These are phyloP conservation scores for Mariannaea sp. DNA, from an alignment of 2,329 filamentous ascomycete genomes.

Conservation along the genomic window DNA sequence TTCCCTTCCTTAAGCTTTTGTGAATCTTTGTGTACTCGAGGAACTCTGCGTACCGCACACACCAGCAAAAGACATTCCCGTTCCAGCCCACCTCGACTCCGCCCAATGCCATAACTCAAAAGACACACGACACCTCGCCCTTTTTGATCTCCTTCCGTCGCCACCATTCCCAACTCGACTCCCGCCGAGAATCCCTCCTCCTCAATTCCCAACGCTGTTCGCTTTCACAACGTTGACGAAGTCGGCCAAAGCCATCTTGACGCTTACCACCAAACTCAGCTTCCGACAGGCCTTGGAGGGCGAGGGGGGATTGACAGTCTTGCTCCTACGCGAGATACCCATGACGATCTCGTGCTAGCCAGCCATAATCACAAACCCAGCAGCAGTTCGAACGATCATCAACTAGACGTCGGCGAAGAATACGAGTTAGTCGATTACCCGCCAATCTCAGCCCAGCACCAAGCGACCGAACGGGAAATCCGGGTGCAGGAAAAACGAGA, in stretches of 20 bases:
- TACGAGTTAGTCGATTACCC: constrained; percentile 52
- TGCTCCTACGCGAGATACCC: constrained; percentile 16
- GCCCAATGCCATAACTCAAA: constrained; percentile 13
- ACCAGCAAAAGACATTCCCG: constrained; percentile 5
- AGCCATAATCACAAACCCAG: constrained; percentile 14
- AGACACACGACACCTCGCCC: constrained; percentile 18
- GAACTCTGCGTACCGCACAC: too few species aligned
- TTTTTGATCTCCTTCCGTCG: constrained; percentile 18
- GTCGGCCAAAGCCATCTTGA: constrained; percentile 18
- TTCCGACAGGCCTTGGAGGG: constrained; percentile 35
- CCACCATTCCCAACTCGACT: constrained; percentile 44
- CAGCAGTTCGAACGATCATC: constrained; percentile 2
- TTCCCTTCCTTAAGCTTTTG: constrained; percentile 2
- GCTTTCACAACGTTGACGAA: constrained; percentile 19
- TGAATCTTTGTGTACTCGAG: constrained; percentile 2
- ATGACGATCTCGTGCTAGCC: constrained; percentile 11
- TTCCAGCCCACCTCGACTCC: constrained; percentile 6
- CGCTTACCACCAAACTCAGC: constrained; percentile 29
- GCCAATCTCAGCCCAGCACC: constrained; percentile 38
- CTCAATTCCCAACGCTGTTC: constrained; percentile 38
- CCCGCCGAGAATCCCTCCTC: constrained; percentile 47
- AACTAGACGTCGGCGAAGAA: constrained; percentile 25
- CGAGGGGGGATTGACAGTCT: constrained; percentile 45
- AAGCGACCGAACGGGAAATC: constrained; percentile 40
- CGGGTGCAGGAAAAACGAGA: constrained; percentile 52